Conservation (phyloP, 371 early-diverging fungal genomes). For the Apophysomyces elegans region DNA sequence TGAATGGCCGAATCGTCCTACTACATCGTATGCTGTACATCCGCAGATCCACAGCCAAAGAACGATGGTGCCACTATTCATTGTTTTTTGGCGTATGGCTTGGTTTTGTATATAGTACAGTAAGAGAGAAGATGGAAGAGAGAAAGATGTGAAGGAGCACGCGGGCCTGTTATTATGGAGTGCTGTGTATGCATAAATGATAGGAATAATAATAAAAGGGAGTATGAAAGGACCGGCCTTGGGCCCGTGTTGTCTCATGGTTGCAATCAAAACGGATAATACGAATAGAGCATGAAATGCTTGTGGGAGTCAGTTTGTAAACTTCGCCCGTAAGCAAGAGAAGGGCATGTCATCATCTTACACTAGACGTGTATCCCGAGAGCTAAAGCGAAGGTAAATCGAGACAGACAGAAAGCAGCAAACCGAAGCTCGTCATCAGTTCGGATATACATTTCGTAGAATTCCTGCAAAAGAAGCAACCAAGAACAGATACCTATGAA, state of each 20-base stretch:
- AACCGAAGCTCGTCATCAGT: background rate
- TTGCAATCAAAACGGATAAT: constrained; percentile 9
- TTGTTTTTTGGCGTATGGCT: background rate
- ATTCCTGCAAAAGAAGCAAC: too few species aligned
- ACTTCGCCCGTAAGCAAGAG: background rate
- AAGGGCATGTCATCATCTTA: background rate
- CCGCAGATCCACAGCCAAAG: background rate
- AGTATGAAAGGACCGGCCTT: constrained; percentile 8
- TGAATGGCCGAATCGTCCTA: constrained; percentile 35
- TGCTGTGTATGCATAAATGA: constrained; percentile 5
- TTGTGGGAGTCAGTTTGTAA: background rate
- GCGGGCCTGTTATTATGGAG: background rate
- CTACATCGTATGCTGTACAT: constrained; percentile 21
- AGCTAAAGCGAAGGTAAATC: background rate
- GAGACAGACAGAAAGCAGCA: background rate
- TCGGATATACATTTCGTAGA: too few species aligned
- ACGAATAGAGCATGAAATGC: background rate
- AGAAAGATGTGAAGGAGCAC: background rate
- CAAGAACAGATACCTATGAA: background rate
- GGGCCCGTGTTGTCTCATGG: constrained; percentile 6
- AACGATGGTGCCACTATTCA: background rate
- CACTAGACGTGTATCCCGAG: constrained; percentile 1
- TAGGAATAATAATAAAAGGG: background rate
- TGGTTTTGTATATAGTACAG: background rate
- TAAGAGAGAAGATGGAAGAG: background rate